Evolutionary conservation across 108 stramenopile genomes (phyloP), one percentile per base, ranked within the genome.

Genomic region (Pelagomonas calceolata): DNA sequence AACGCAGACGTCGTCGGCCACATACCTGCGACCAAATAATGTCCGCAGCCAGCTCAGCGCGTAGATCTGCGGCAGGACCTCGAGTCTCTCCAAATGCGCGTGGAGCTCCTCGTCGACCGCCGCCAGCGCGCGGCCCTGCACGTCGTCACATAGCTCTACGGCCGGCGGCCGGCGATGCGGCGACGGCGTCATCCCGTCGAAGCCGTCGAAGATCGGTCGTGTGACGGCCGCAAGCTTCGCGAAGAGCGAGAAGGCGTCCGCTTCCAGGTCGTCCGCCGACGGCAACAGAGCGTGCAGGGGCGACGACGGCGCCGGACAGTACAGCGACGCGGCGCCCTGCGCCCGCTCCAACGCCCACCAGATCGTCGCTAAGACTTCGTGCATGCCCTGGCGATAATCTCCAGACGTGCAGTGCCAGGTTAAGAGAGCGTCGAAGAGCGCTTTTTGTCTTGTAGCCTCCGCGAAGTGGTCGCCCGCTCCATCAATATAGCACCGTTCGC

Each of bases 321-420:
- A 5, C 9, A 43, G 39, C 39, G 39, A 5, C 39, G 39, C 39
- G 9, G 39, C 39, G 39, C 12, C 39, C 9, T 12, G 9, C 9
- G 9, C 12, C 39, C 12, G 9, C 36, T 81, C 72, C 4, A 82
- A 69, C 16, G 43, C 74, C 10, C 70, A 72, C 21, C 81, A 26
- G 15, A 82, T 35, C 37, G 71, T 69, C 4, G 79, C 82, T 12
- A 77, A 69, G 4, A 82, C 77, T 43, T 82, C 82, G 70, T 82
- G 82, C 82, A 82, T 82, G 16, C 82, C 82, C 71, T 82, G 82
- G 30, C 82, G 73, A 60, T 82, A 82, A n/a, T n/a, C n/a, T 10
- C 70, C 60, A 30, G 74, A 70, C 32, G 60, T 60, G 21, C 74
- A 34, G 75, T 81, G 74, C 82, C 82, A 82, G 12, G 39, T 43